phyloP scores from a whole-genome alignment of 139 green algal species.

The Trebouxia sp. region DNA sequence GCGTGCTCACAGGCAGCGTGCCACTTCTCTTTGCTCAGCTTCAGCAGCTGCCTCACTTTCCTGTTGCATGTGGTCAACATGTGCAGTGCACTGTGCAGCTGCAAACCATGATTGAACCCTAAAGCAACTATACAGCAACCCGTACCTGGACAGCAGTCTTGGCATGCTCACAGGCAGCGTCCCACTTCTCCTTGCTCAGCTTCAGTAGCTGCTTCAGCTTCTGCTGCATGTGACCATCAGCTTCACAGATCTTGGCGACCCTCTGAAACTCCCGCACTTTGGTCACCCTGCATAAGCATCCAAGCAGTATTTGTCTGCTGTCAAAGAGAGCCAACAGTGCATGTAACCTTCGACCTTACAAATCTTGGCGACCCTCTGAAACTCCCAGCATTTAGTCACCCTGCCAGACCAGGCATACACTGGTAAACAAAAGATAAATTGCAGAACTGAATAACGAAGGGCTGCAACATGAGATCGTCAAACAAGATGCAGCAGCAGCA shows the following conservation, averaged over 20 bases:
- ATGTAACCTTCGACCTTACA: too few relatives aligned
- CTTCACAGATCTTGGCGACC: conserved; percentile 34
- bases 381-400: conserved; percentile 41
- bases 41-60: too few relatives aligned
- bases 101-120: too few relatives aligned
- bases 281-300: conserved; percentile 28
- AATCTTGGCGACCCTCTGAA: conserved; percentile 37
- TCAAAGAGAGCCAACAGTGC: too few relatives aligned
- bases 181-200: conserved; percentile 49
- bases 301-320: not conserved
- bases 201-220: conserved; percentile 49
- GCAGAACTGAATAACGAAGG: too few relatives aligned
- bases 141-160: conserved; percentile 43
- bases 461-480: too few relatives aligned
- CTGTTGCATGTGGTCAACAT: too few relatives aligned
- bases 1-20: conserved; percentile 43
- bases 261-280: conserved; percentile 44
- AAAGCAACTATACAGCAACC: not conserved
- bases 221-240: conserved; percentile 43
- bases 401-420: too few relatives aligned
- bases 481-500: too few relatives aligned
- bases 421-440: too few relatives aligned
- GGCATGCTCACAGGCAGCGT: conserved; percentile 44
- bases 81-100: too few relatives aligned
- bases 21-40: conserved; percentile 49